Percentiles rank a stretch among this genome's conserved stretches.
These are phyloP conservation scores for Barbarea vulgaris DNA, from an alignment of 345 rosid genomes.

Conservation along the genomic window DNA sequence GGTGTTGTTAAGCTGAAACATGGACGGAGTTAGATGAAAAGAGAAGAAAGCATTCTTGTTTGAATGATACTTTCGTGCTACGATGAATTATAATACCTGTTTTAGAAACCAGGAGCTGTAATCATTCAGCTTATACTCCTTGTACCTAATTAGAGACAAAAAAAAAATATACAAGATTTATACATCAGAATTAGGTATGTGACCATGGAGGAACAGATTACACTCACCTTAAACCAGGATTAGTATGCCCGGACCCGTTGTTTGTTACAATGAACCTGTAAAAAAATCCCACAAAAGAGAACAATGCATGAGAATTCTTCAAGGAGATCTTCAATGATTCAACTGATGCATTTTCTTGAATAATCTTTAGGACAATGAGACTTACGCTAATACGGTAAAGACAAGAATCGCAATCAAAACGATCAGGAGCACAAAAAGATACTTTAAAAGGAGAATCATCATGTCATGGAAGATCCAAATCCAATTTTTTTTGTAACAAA, in stretches of 20 bases:
- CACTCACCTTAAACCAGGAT: slow-evolving; percentile 69
- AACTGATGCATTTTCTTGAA: not conserved
- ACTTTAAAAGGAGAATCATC: slow-evolving; percentile 52
- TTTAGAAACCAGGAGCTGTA: slow-evolving; percentile 90
- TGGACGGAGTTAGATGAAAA: not conserved
- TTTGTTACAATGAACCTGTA: slow-evolving; percentile 88
- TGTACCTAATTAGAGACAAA: slow-evolving; percentile 56
- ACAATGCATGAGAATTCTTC: not conserved
- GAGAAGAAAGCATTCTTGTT: not conserved
- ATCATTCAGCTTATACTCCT: slow-evolving; percentile 92
- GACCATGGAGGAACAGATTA: not conserved
- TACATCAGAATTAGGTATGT: slow-evolving; percentile 6
- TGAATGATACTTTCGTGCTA: not conserved
- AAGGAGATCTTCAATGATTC: not conserved
- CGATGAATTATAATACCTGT: slow-evolving; percentile 44
- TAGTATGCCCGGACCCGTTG: slow-evolving; percentile 81
- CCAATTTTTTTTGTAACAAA: not conserved
- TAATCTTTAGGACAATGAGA: slow-evolving; percentile 20
- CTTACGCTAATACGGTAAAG: slow-evolving; percentile 97
- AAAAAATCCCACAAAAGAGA: not conserved
- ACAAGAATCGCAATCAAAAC: slow-evolving; percentile 77
- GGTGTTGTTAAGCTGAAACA: slow-evolving; percentile 69
- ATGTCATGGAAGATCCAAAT: slow-evolving; percentile 53
- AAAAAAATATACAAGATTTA: not conserved
- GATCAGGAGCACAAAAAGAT: slow-evolving; percentile 66